Base-by-base conservation (phyloP, 345 rosid genomes). In the Sonneratia caseolaris region DNA sequence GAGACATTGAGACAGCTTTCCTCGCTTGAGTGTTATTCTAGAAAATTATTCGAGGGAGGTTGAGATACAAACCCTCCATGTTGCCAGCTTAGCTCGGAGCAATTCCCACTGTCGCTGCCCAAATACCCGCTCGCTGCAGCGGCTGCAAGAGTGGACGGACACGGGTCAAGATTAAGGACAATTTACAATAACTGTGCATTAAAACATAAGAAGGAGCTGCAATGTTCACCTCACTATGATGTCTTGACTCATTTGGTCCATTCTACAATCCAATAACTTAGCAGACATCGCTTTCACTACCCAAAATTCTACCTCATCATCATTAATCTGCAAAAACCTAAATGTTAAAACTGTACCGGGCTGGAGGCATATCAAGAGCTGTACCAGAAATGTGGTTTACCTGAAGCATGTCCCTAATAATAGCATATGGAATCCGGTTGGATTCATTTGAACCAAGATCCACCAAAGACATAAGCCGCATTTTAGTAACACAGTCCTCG, bases 171-270 rank as follows among this genome's bases (percentile, higher is more conserved):
- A 35, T 64, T 59, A 22, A n/a, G 14, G 59, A 48, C 38, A 27
- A 57, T 53, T 16, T 35, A 27, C 32, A 27, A 35, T 10, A 4
- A 55, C 36, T 51, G 15, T 37, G 2, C 53, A 7, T 8, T 3
- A 5, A 8, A 38, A 53, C 49, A 36, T 37, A 65, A 13, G 61
- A 37, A 70, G 61, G 56, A 42, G 45, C 69, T 10, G 13, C 32
- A 27, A 15, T 72, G 37, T 47, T 42, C 87, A 82, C 99, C 96
- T 91, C 80, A 91, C 95, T 70, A 88, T 72, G 66, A 90, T 83
- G 75, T 81, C 87, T 83, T 87, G 82, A 82, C 89, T 94, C 97
- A 91, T 84, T 83, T 94, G 97, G 79, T 94, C 95, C 86, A 94
- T 91, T 80, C 86, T 91, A 79, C 96, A 88, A 64, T 84, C 91